Evolutionary conservation across 495 filamentous ascomycete genomes (phyloP).

Genomic region (Ascobolus immersus): DNA sequence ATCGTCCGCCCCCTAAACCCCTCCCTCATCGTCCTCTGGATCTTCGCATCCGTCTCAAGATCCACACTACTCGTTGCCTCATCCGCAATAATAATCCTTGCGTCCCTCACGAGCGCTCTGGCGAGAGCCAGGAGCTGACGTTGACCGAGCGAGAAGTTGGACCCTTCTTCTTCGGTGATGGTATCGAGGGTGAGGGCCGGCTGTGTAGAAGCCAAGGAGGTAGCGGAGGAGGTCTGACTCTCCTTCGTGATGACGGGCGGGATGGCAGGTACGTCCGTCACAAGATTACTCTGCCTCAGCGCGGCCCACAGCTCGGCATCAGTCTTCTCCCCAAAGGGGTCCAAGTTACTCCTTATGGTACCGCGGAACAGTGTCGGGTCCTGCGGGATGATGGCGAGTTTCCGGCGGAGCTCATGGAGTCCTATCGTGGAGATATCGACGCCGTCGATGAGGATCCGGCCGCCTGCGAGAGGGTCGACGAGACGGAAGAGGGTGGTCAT

Average conservation of each 20-base stretch:
- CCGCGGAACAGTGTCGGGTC: slow-evolving; percentile 87
- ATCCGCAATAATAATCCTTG: slow-evolving; percentile 85
- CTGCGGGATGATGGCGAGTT: slow-evolving; percentile 86
- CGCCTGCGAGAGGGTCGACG: slow-evolving; percentile 56
- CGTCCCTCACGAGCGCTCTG: slow-evolving; percentile 59
- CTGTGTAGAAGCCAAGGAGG: slow-evolving; percentile 8
- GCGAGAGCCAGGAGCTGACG: slow-evolving; percentile 88
- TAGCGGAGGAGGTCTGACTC: not conserved
- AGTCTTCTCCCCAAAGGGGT: slow-evolving; percentile 69
- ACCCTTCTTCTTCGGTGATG: slow-evolving; percentile 71
- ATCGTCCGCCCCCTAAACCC: slow-evolving; percentile 77
- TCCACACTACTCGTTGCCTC: slow-evolving; percentile 84
- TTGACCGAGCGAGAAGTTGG: slow-evolving; percentile 93
- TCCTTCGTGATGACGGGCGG: slow-evolving; percentile 5
- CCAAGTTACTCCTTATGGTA: slow-evolving; percentile 71
- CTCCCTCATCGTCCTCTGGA: slow-evolving; percentile 67
- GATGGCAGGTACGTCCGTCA: slow-evolving; percentile 25
- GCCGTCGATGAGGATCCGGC: slow-evolving; percentile 77
- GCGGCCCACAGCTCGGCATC: slow-evolving; percentile 77
- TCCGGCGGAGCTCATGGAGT: slow-evolving; percentile 60
- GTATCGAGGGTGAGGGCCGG: slow-evolving; percentile 50
- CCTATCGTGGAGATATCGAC: slow-evolving; percentile 66
- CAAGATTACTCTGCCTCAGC: slow-evolving; percentile 54
- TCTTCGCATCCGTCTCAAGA: slow-evolving; percentile 89
- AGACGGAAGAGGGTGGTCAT: slow-evolving; percentile 83